These are phyloP conservation scores for Plasmopara muralis DNA, from an alignment of 352 stramenopile species.

Conservation along the genomic window DNA sequence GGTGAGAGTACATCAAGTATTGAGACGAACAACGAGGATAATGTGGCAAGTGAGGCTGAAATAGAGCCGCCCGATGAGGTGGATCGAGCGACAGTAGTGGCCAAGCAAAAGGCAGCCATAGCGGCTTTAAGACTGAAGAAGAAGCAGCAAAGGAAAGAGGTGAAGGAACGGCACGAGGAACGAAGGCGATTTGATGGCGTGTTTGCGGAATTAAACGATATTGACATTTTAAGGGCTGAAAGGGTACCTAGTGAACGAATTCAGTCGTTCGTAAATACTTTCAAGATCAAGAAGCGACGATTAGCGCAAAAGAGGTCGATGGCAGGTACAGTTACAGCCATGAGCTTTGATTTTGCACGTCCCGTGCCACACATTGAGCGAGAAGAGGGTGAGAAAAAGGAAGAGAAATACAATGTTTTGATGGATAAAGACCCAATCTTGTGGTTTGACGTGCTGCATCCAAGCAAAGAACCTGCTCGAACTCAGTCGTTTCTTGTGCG, in stretches of 20 bases:
- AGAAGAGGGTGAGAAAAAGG: constrained; percentile 1
- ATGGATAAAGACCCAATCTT: constrained; percentile 43
- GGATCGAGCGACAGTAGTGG: constrained; percentile 17
- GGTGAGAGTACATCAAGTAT: constrained; percentile 16
- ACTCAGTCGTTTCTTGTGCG: constrained; percentile 73
- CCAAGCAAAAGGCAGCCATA: constrained; percentile 17
- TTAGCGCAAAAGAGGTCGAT: constrained; percentile 50
- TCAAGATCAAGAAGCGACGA: constrained; percentile 42
- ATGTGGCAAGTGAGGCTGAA: constrained; percentile 3
- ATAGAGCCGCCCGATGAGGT: constrained; percentile 9
- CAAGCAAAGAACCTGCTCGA: constrained; percentile 50
- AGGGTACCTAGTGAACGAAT: constrained; percentile 41
- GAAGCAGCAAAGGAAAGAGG: constrained; percentile 19
- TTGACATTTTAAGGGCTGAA: constrained; percentile 33
- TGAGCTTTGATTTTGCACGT: constrained; percentile 63
- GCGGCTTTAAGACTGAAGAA: constrained; percentile 10
- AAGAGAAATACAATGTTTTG: background rate
- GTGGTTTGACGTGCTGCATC: constrained; percentile 69
- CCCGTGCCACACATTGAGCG: constrained; percentile 14
- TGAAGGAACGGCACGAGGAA: constrained; percentile 25
- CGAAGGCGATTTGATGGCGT: constrained; percentile 19
- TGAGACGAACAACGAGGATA: constrained; percentile 13
- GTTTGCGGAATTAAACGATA: constrained; percentile 36
- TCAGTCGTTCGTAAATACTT: constrained; percentile 41
- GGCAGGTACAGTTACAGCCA: constrained; percentile 42